Conservation (phyloP, 1,284 basidiomycete genomes). For the Austroboletus novae-zelandiae region DNA sequence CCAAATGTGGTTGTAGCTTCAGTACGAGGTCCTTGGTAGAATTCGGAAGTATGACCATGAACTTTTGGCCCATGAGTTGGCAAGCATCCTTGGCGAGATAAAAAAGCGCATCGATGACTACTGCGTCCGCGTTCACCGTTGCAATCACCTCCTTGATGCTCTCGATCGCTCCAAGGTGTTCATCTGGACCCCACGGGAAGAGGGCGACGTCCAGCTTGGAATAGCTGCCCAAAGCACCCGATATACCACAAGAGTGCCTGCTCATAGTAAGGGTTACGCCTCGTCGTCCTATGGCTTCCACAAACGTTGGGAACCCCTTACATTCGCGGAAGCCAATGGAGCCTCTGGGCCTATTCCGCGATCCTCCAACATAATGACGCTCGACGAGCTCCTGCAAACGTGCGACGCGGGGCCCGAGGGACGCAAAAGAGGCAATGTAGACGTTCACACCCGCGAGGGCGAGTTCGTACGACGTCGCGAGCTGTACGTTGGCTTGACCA, state of each 20-base stretch:
- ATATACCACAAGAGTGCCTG: neutral
- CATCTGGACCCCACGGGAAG: neutral
- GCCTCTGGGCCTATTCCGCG: neutral
- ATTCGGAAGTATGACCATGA: neutral
- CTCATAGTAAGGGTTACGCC: no score
- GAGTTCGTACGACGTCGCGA: neutral
- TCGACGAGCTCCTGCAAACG: neutral
- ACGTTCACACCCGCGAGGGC: neutral
- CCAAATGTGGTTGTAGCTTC: neutral
- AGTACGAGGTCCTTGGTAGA: neutral
- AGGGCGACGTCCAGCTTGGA: no score
- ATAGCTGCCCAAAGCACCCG: neutral
- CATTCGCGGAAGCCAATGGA: neutral
- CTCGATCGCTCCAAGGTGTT: neutral
- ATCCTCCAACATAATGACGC: neutral
- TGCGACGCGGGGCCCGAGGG: neutral
- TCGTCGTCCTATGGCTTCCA: neutral
- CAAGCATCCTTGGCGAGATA: neutral
- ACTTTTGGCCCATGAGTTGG: neutral
- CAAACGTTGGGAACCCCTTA: neutral
- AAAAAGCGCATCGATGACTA: neutral
- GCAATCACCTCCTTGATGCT: neutral
- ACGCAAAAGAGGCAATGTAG: neutral
- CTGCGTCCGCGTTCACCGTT: neutral
- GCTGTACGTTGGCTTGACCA: neutral